Conservation (phyloP, 2,329 filamentous ascomycete genomes). For the Penicillium sp. region DNA sequence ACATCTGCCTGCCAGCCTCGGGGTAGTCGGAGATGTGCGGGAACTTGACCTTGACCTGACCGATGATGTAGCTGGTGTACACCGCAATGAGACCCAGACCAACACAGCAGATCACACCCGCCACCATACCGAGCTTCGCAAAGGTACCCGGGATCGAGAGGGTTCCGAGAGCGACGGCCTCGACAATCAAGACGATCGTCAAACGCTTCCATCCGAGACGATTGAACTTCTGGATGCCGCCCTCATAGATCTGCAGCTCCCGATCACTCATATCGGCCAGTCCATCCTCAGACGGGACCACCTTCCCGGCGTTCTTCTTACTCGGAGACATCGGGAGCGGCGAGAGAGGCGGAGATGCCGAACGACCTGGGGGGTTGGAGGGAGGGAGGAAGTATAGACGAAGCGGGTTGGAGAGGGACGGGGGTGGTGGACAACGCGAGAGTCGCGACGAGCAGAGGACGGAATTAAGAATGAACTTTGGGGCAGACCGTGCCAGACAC, state of each 20-base stretch:
- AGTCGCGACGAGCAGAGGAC: background rate
- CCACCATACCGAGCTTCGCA: slow-evolving; percentile 5
- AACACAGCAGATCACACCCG: slow-evolving; percentile 5
- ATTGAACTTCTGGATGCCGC: slow-evolving; percentile 6
- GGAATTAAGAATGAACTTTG: background rate
- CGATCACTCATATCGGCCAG: slow-evolving; percentile 3
- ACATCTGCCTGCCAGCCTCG: slow-evolving; percentile 3
- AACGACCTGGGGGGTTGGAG: background rate
- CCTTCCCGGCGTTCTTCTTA: slow-evolving; percentile 4
- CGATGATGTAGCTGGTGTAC: slow-evolving; percentile 5
- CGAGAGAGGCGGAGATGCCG: background rate
- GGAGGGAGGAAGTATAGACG: background rate
- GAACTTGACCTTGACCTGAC: slow-evolving; percentile 7
- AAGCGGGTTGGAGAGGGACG: background rate
- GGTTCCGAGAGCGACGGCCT: slow-evolving; percentile 5
- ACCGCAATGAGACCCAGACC: slow-evolving; percentile 2
- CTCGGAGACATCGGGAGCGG: background rate
- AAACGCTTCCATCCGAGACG: slow-evolving; percentile 6
- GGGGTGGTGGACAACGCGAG: background rate
- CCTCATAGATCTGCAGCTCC: slow-evolving; percentile 6
- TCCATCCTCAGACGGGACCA: slow-evolving; percentile 2
- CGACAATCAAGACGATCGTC: slow-evolving; percentile 2
- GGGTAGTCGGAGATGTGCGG: slow-evolving; percentile 4
- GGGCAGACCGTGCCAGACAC: background rate
- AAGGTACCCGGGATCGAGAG: slow-evolving; percentile 4